Evolutionary conservation across 176 grass and related monocot genomes (phyloP).

Genomic region (Carex scoparia): DNA sequence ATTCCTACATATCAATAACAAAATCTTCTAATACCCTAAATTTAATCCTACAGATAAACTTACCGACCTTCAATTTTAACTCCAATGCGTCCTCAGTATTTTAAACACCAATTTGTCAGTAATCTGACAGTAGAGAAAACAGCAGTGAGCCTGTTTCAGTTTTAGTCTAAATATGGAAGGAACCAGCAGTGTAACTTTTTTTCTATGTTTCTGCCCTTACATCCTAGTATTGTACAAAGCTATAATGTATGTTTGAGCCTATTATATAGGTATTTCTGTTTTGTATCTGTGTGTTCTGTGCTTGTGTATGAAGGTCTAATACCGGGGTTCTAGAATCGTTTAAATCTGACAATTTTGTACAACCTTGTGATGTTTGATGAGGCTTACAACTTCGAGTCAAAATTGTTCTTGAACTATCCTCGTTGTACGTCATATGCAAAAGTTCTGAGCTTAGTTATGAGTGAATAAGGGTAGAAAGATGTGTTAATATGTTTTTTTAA

Average conservation of each 20-base stretch:
- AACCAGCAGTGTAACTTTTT: not conserved
- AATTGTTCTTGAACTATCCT: not conserved
- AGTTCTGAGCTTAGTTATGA: not conserved
- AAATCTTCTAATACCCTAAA: not conserved
- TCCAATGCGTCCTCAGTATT: not conserved
- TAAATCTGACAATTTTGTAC: not conserved
- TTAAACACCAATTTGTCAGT: not conserved
- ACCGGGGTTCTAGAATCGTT: not conserved
- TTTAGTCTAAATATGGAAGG: not conserved
- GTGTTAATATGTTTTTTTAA: not conserved
- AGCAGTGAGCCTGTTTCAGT: not conserved
- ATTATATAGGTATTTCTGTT: not conserved
- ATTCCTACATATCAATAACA: conserved; percentile 7
- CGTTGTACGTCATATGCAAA: not conserved
- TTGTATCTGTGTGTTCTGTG: not conserved
- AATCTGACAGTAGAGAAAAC: not conserved
- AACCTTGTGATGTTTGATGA: not conserved
- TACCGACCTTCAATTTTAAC: not conserved
- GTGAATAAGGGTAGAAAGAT: not conserved
- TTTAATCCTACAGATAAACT: not conserved
- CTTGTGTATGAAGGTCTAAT: not conserved
- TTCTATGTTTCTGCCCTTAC: not conserved
- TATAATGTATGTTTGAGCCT: not conserved
- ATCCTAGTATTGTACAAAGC: not conserved
- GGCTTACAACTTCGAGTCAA: not conserved